Percentiles rank a stretch among this genome's conserved stretches.
Evolutionary conservation across 2,329 filamentous ascomycete species (phyloP).

Genomic region (Colletotrichum spinosum): DNA sequence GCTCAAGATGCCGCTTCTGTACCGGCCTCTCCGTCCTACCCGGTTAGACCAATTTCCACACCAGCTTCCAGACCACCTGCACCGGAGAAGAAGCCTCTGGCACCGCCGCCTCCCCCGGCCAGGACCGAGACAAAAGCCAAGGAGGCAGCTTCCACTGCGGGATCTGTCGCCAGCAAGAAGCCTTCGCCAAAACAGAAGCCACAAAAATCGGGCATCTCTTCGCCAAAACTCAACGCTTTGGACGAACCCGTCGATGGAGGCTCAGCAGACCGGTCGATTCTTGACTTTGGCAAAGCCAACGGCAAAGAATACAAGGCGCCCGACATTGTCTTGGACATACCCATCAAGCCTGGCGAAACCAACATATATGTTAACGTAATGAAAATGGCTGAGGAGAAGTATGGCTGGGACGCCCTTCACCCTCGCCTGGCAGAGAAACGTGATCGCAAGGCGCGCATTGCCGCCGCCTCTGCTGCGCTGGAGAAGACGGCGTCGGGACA

Average conservation of each 20-base stretch:
- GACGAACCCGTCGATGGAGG: slow-evolving; percentile 57
- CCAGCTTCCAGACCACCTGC: slow-evolving; percentile 46
- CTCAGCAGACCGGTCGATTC: slow-evolving; percentile 61
- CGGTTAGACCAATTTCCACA: slow-evolving; percentile 48
- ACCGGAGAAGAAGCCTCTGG: slow-evolving; percentile 51
- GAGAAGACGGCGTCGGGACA: slow-evolving; percentile 78
- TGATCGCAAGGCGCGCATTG: slow-evolving; percentile 88
- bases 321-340: slow-evolving; percentile 86
- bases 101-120: slow-evolving; percentile 48
- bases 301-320: slow-evolving; percentile 72
- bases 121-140: slow-evolving; percentile 35
- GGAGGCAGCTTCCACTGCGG: slow-evolving; percentile 28
- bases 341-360: slow-evolving; percentile 77
- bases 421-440: slow-evolving; percentile 90
- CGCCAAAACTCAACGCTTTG: slow-evolving; percentile 61
- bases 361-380: slow-evolving; percentile 98
- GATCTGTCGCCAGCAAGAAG: slow-evolving; percentile 51
- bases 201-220: slow-evolving; percentile 53
- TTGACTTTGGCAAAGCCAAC: slow-evolving; percentile 70
- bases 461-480: slow-evolving; percentile 86
- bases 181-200: slow-evolving; percentile 61
- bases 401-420: slow-evolving; percentile 94
- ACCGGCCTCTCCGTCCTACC: slow-evolving; percentile 57
- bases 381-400: slow-evolving; percentile 90
- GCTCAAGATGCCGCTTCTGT: slow-evolving; percentile 51